Percentiles rank a stretch among this genome's conserved stretches.
Conservation (phyloP, 148 eudicot genomes). For the Fagopyrum tataricum region DNA sequence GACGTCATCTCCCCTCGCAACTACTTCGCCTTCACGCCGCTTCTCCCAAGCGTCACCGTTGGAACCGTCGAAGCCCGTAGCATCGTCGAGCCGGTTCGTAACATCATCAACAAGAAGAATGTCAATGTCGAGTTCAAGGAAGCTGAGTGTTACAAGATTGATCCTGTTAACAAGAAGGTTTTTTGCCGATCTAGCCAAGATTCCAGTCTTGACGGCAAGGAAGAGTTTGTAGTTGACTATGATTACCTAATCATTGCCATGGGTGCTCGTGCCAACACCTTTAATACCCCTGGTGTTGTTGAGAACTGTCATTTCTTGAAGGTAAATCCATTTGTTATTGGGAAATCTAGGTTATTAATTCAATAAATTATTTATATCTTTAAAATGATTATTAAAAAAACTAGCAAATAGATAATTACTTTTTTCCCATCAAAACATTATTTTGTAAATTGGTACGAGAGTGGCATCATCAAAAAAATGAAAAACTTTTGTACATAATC, state of each 20-base stretch:
- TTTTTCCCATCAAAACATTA: too few species aligned
- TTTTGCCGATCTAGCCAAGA: constrained; percentile 29
- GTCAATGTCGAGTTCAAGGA: constrained; percentile 34
- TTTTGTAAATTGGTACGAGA: too few species aligned
- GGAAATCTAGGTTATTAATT: too few species aligned
- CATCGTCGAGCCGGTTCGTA: constrained; percentile 60
- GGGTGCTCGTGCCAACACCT: constrained; percentile 54
- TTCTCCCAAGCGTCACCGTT: constrained; percentile 57
- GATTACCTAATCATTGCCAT: constrained; percentile 53
- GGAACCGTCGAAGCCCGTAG: constrained; percentile 72
- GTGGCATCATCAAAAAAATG: too few species aligned
- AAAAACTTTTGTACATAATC: too few species aligned
- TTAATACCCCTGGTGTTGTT: constrained; percentile 57
- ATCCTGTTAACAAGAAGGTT: constrained; percentile 42
- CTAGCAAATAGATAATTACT: too few species aligned
- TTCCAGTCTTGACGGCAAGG: constrained; percentile 25
- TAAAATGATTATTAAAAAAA: too few species aligned
- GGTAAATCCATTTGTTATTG: too few species aligned
- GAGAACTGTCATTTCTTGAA: constrained; percentile 53
- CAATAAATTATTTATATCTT: too few species aligned
- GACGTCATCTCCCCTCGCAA: constrained; percentile 66
- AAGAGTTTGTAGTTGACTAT: constrained; percentile 45
- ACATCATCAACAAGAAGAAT: constrained; percentile 46
- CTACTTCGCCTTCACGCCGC: constrained; percentile 71
- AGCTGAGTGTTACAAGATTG: constrained; percentile 59